phyloP scores from a whole-genome alignment of 306 rosid genomes.

The Pterocarpus macrocarpus region DNA sequence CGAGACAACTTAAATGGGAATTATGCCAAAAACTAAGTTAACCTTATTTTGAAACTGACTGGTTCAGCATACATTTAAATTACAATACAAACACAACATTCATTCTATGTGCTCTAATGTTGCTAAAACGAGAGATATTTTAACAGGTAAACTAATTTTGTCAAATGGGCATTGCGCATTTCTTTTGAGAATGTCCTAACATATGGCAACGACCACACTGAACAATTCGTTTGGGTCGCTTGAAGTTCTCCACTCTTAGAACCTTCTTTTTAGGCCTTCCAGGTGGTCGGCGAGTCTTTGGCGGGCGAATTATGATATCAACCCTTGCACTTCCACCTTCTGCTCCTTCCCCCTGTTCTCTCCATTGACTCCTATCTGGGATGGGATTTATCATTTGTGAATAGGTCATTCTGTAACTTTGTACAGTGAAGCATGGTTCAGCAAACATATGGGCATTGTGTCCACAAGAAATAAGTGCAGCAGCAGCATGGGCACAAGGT shows the following conservation, averaged over 20 bases:
- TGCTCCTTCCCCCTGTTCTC: slow-evolving; percentile 74
- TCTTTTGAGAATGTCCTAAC: slow-evolving; percentile 99
- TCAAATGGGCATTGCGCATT: slow-evolving; percentile 86
- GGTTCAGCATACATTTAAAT: slow-evolving; percentile 61
- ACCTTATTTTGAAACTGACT: slow-evolving; percentile 56
- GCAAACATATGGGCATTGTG: slow-evolving; percentile 88
- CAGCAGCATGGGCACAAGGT: slow-evolving; percentile 99
- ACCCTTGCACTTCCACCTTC: slow-evolving; percentile 81
- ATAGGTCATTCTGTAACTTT: slow-evolving; percentile 77
- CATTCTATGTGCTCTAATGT: slow-evolving; percentile 56
- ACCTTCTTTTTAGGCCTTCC: slow-evolving; percentile 99
- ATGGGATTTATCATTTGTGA: slow-evolving; percentile 82
- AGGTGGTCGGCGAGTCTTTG: slow-evolving; percentile 94
- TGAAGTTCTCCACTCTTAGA: slow-evolving; percentile 85
- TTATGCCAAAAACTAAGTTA: slow-evolving; percentile 46
- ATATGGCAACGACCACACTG: slow-evolving; percentile 99
- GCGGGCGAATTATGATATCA: slow-evolving; percentile 79
- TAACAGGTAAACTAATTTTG: slow-evolving; percentile 52
- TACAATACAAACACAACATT: slow-evolving; percentile 67
- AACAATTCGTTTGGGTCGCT: slow-evolving; percentile 95
- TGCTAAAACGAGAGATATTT: slow-evolving; percentile 44
- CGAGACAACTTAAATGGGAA: neutral
- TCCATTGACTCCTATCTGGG: slow-evolving; percentile 87
- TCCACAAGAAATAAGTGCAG: slow-evolving; percentile 95
- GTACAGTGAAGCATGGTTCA: slow-evolving; percentile 90